Percentiles rank a stretch among this genome's conserved stretches.
Conservation (phyloP, 75 land plant species). For the Chamaecyparis obtusa region DNA sequence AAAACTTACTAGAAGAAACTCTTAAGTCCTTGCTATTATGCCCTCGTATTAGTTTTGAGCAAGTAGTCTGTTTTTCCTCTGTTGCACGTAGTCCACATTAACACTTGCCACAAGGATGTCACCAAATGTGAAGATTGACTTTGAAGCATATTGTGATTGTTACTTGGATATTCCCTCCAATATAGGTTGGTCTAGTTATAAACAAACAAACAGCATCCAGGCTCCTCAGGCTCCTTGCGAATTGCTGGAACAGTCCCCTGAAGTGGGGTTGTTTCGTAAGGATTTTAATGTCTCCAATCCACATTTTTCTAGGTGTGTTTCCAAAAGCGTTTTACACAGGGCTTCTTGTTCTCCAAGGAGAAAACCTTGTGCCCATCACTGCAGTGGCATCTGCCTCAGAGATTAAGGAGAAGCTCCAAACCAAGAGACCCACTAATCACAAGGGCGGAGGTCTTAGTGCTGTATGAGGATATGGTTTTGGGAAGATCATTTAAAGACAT, state of each 20-base stretch:
- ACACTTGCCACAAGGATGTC: neutral
- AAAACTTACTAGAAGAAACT: neutral
- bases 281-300: neutral
- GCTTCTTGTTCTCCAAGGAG: neutral
- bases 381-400: neutral
- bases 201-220: neutral
- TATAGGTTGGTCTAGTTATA: too few species aligned
- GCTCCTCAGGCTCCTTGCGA: constrained; percentile 3
- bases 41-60: neutral
- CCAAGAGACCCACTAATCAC: constrained; percentile 34
- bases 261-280: neutral
- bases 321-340: neutral
- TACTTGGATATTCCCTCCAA: too few species aligned
- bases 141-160: too few species aligned
- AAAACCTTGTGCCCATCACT: neutral
- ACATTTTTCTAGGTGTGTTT: neutral
- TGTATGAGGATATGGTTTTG: constrained; percentile 88
- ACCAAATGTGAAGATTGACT: neutral
- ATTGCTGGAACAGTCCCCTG: neutral
- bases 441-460: constrained; percentile 47
- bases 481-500: constrained; percentile 93
- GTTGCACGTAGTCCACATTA: too few species aligned
- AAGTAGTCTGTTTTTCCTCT: neutral
- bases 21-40: neutral
- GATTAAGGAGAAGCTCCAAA: neutral